A percentile compares a stretch with the other conserved stretches of the same genome.
Conservation (phyloP, 192 early-diverging fungal genomes). For the Gamsiella multidivaricata region DNA sequence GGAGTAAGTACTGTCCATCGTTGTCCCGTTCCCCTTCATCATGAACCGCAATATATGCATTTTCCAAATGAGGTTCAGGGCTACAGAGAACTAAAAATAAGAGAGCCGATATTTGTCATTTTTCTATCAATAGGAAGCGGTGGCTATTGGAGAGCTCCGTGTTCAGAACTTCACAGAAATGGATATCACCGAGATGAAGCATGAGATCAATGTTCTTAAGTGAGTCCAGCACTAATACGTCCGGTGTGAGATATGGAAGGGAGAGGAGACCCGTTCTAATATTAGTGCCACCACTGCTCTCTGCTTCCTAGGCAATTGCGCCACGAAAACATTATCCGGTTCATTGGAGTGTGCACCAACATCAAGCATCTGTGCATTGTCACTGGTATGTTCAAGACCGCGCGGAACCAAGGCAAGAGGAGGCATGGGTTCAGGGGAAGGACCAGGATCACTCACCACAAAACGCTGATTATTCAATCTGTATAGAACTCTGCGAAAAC, state of each 20-base stretch:
- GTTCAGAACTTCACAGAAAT: conserved; percentile 75
- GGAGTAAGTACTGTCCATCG: conserved; percentile 53
- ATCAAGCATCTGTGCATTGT: conserved; percentile 75
- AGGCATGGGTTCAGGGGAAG: background rate
- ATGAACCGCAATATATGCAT: background rate
- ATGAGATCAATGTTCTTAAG: conserved; percentile 84
- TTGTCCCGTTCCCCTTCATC: background rate
- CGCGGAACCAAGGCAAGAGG: background rate
- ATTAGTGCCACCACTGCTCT: background rate
- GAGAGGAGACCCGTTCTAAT: background rate
- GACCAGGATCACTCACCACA: background rate
- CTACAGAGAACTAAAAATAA: too few species aligned
- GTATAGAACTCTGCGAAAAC: conserved; percentile 74
- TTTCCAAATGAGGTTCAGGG: too few species aligned
- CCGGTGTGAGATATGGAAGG: background rate
- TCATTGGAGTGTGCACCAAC: conserved; percentile 81
- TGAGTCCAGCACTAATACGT: conserved; percentile 32
- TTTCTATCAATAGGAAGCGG: conserved; percentile 59
- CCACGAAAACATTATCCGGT: conserved; percentile 81
- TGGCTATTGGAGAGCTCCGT: conserved; percentile 81
- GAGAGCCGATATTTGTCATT: background rate
- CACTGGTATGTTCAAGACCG: conserved; percentile 47
- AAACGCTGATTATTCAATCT: background rate
- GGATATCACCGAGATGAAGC: conserved; percentile 79
- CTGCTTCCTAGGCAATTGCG: conserved; percentile 70